Evolutionary conservation across 1,284 basidiomycete species (phyloP), one percentile per base, ranked within the genome.

Genomic region (Boletellus sp.): DNA sequence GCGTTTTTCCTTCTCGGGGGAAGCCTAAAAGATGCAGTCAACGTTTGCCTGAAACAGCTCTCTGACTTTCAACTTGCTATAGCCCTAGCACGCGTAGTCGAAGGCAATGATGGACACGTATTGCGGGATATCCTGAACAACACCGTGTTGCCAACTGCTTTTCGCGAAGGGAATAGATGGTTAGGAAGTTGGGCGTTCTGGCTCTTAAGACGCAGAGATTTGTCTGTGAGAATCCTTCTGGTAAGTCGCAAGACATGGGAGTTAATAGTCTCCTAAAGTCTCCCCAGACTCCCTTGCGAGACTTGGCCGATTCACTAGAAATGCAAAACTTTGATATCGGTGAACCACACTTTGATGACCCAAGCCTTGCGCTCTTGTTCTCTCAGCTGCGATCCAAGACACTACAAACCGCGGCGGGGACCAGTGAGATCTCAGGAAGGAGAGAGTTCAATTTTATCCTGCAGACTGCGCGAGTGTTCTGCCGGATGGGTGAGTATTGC

Each of bases 141-240:
- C 44, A 85, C 80, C 0, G 85, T 98, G 2, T 70, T 99, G 1
- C 94, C 95, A 0, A 76, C 81, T 19, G 94, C 94, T 0, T 91
- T 97, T 65, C 76, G 78, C 48, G 80, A 86, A 18, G 94, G 93
- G 0, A 93, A 97, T 68, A 80, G 96, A 33, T 98, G 91, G 89
- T 74, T 98, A n/a, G 91, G 84, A n/a, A 92, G 88, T 55, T 99
- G 95, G 96, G 91, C 91, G 4, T 94, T 97, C 68, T 97, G 94
- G 92, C 75, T 92, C 56, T 74, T 98, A 26, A 84, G 86, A 57
- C 77, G 91, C 32, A 78, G 90, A 44, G 94, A 97, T 69, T 67
- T 97, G 13, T 86, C 93, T 2, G 90, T 97, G 18, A 81, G 88
- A 42, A 85, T 93, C 43, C 76, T 96, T 18, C 71, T 95, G 57